Evolutionary conservation across 345 rosid species (phyloP).

Genomic region (Alliaria petiolata): DNA sequence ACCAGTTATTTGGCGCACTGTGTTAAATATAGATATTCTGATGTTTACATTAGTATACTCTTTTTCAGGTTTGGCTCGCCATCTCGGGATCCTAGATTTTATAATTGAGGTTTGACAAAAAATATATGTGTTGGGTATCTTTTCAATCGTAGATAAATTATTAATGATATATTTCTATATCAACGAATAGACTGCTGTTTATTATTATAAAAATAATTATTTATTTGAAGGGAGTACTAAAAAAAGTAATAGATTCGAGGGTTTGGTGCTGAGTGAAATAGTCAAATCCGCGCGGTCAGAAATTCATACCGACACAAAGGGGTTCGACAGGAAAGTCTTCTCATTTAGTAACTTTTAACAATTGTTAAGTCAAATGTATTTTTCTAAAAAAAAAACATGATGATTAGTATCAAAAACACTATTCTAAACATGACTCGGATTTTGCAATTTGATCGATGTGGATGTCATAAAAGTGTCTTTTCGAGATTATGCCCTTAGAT

Average conservation of each 20-base stretch:
- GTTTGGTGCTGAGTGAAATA: neutral
- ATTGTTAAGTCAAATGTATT: conserved; percentile 9
- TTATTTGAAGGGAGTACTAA: neutral
- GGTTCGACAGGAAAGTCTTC: no score
- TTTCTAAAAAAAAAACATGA: neutral
- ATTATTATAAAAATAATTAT: neutral
- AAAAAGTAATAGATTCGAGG: neutral
- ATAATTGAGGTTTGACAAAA: no score
- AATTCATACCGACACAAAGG: no score
- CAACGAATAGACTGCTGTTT: neutral
- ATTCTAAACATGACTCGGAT: conserved; percentile 11
- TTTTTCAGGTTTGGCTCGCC: no score
- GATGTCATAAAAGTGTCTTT: neutral
- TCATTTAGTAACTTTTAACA: no score
- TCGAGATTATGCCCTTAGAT: neutral
- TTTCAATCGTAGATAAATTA: neutral
- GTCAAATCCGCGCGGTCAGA: no score
- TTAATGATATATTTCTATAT: neutral
- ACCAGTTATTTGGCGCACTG: no score
- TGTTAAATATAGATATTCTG: no score
- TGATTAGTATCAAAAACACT: neutral
- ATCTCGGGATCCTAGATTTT: no score
- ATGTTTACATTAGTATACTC: no score
- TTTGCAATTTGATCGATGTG: conserved; percentile 5
- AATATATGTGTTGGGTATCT: neutral